These are phyloP conservation scores for Starmerella sp. DNA, from an alignment of 805 yeast genomes.

Conservation along the genomic window DNA sequence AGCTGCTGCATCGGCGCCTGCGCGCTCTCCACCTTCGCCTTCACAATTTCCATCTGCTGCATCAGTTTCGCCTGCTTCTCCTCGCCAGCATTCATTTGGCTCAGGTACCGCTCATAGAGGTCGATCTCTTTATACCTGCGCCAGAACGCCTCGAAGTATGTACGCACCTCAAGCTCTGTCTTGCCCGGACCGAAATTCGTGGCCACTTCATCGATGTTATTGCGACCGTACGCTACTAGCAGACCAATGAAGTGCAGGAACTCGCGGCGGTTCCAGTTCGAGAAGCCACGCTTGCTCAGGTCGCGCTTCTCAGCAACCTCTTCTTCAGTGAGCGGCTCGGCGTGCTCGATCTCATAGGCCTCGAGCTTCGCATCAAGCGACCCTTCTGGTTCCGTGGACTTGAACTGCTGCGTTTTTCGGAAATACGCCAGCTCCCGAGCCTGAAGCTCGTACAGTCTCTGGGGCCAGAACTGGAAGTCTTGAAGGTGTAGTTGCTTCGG, in stretches of 20 bases:
- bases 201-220: slow-evolving; percentile 58
- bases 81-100: slow-evolving; percentile 81
- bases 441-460: slow-evolving; percentile 60
- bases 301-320: slow-evolving; percentile 62
- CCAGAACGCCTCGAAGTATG: slow-evolving; percentile 79
- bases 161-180: slow-evolving; percentile 63
- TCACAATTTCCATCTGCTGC: slow-evolving; percentile 66
- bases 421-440: slow-evolving; percentile 72
- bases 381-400: slow-evolving; percentile 28
- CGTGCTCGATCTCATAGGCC: slow-evolving; percentile 60
- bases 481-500: slow-evolving; percentile 74
- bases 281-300: slow-evolving; percentile 55
- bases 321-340: slow-evolving; percentile 65
- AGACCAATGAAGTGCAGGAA: slow-evolving; percentile 68
- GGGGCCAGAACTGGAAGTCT: slow-evolving; percentile 85
- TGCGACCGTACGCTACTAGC: slow-evolving; percentile 71
- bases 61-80: slow-evolving; percentile 56
- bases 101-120: slow-evolving; percentile 72
- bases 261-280: slow-evolving; percentile 79
- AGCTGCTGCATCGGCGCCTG: slow-evolving; percentile 72
- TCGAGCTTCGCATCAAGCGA: slow-evolving; percentile 40
- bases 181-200: slow-evolving; percentile 67
- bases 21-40: slow-evolving; percentile 61
- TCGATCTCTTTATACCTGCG: slow-evolving; percentile 63
- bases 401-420: slow-evolving; percentile 54